Evolutionary conservation across 805 yeast species (phyloP), one percentile per base, ranked within the genome.

Genomic region (Saccharomyces paradoxus): DNA sequence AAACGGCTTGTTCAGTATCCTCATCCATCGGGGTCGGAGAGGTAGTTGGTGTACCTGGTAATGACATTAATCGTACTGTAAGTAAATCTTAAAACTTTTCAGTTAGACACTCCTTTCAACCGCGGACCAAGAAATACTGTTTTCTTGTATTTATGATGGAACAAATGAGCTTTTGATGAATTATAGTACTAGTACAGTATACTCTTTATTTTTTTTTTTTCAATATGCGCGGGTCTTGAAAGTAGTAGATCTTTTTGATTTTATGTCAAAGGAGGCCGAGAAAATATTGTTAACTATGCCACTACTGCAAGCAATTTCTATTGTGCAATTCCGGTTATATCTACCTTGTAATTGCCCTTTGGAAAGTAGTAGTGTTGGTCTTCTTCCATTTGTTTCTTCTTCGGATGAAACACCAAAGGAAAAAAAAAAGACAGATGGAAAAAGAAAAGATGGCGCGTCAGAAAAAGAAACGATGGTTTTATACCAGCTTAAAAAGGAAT

Each of bases 21-120:
- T 51, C 58, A 50, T 55, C 54, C 50, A 51, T 51, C 44, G 44
- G 44, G 7, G 44, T 37, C 12, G 44, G 22, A 21, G 41, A 49
- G 12, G 41, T 14, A 5, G 31, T 31, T 17, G 28, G 49, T 17
- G 44, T 37, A n/a, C 44, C 44, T 9, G 44, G 44, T 37, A 37
- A 37, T 21, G 44, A 37, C 44, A 37, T 37, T 37, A 9, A 10
- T 21, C 22, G 22, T 37, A 37, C 12, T 37, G 4, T 17, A 37
- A 2, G 10, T 37, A 8, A 21, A 17, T 37, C 24, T 17, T 37
- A 3, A 3, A 17, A 37, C 12, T 4, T 37, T 37, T 37, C 44
- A 17, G 21, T 10, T 17, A 17, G 24, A 5, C 17, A 3, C 8
- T 21, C 17, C 24, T 37, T 17, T 37, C 13, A 8, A 37, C 12